phyloP scores from a whole-genome alignment of 1,139 yeast genomes.

The Spencermartinsiella ligniputridi region DNA sequence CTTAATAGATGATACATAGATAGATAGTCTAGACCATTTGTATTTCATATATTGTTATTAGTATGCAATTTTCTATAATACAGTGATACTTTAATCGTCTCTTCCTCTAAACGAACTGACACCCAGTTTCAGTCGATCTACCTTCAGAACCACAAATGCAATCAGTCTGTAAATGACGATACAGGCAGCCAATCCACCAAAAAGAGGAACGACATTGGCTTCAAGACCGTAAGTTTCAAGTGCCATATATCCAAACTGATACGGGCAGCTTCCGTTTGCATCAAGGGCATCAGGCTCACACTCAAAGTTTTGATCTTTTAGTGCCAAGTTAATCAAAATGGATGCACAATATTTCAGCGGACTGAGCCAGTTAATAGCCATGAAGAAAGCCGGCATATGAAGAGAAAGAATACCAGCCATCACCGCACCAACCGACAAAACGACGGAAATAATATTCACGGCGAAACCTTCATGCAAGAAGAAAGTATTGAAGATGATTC shows the following conservation, averaged over 20 bases:
- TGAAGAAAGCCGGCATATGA: slow-evolving; percentile 63
- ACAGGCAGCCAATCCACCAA: slow-evolving; percentile 35
- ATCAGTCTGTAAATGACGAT: slow-evolving; percentile 35
- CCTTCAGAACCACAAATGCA: slow-evolving; percentile 33
- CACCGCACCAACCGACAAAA: slow-evolving; percentile 64
- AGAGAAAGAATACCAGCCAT: slow-evolving; percentile 89
- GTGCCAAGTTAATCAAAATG: slow-evolving; percentile 46
- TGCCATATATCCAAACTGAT: slow-evolving; percentile 48
- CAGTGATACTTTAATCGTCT: neutral
- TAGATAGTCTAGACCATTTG: neutral
- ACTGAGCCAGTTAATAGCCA: slow-evolving; percentile 64
- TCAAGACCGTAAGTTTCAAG: slow-evolving; percentile 42
- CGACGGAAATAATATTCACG: slow-evolving; percentile 59
- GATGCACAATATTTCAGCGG: slow-evolving; percentile 72
- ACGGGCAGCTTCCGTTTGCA: slow-evolving; percentile 39
- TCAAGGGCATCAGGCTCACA: slow-evolving; percentile 38
- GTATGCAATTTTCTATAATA: neutral
- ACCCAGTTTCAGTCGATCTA: slow-evolving; percentile 28
- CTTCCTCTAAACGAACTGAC: slow-evolving; percentile 14
- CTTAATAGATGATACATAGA: neutral
- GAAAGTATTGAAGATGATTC: slow-evolving; percentile 70
- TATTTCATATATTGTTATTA: neutral
- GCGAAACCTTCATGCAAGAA: slow-evolving; percentile 78
- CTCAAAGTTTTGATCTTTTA: slow-evolving; percentile 39
- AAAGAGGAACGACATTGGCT: slow-evolving; percentile 31